phyloP scores from a whole-genome alignment of 2,329 filamentous ascomycete genomes.

The Exophiala alcalophila region DNA sequence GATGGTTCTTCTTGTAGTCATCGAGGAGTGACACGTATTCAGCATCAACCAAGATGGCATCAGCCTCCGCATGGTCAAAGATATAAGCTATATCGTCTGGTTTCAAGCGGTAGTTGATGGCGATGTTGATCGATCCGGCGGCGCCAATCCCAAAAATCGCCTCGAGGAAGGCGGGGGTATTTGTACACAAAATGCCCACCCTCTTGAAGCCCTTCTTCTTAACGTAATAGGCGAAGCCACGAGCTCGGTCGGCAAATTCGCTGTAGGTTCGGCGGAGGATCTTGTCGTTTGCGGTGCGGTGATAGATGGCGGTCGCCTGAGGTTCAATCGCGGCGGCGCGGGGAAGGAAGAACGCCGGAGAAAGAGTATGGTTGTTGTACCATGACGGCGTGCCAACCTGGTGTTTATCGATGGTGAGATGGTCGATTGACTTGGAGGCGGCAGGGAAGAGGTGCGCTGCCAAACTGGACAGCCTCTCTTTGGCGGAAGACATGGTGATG shows the following conservation, averaged over 20 bases:
- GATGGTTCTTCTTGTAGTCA: constrained; percentile 59
- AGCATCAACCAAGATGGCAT: constrained; percentile 79
- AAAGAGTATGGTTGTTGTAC: constrained; percentile 70
- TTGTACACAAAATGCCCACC: constrained; percentile 83
- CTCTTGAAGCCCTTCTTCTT: constrained; percentile 68
- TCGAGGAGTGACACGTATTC: constrained; percentile 74
- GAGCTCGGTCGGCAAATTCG: constrained; percentile 79
- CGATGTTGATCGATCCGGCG: constrained; percentile 73
- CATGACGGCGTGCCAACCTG: constrained; percentile 44
- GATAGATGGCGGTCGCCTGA: constrained; percentile 77
- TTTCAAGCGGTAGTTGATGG: constrained; percentile 72
- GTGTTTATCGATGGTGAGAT: constrained; percentile 42
- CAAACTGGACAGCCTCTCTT: constrained; percentile 60
- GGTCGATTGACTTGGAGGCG: constrained; percentile 31
- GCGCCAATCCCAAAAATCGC: constrained; percentile 83
- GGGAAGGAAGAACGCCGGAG: constrained; percentile 81
- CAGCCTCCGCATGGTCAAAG: constrained; percentile 80
- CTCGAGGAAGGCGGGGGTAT: constrained; percentile 93
- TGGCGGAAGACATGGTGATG: constrained; percentile 63
- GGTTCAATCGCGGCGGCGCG: constrained; percentile 87
- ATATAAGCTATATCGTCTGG: constrained; percentile 86
- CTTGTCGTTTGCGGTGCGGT: constrained; percentile 74
- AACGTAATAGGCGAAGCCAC: constrained; percentile 85
- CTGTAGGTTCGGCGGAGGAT: constrained; percentile 73
- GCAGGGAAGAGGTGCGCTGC: constrained; percentile 41